Evolutionary conservation across 208 protist species (phyloP).

Genomic region (Leishmania tarentolae): DNA sequence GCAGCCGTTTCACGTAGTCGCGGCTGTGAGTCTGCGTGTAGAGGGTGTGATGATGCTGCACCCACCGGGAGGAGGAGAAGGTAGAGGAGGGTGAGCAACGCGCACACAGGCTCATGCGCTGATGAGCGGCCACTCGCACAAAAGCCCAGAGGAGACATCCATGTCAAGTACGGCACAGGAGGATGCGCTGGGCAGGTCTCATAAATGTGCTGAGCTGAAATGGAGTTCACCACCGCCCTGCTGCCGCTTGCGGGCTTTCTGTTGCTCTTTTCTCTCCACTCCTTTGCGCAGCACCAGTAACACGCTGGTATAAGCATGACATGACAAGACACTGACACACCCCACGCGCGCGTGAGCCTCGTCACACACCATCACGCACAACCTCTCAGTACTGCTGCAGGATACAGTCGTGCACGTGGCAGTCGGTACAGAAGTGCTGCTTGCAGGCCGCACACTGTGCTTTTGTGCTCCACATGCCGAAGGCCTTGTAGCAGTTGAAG

Average conservation of each 20-base stretch:
- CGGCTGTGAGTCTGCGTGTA: constrained; percentile 19
- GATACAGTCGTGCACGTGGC: constrained; percentile 30
- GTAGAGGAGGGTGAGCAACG: neutral
- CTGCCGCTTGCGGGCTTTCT: neutral
- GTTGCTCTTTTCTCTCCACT: neutral
- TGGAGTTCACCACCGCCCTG: neutral
- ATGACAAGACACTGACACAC: neutral
- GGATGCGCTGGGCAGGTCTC: neutral
- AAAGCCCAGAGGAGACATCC: neutral
- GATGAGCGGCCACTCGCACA: neutral
- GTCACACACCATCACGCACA: neutral
- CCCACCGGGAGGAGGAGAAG: neutral
- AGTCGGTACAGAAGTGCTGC: constrained; percentile 46
- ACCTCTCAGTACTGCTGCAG: constrained; percentile 14
- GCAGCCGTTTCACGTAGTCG: constrained; percentile 13
- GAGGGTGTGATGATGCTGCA: constrained; percentile 8
- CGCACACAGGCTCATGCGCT: neutral
- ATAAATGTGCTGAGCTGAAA: neutral
- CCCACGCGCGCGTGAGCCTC: neutral
- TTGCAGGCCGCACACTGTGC: constrained; percentile 35
- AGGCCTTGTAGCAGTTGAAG: constrained; percentile 47
- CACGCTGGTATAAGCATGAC: neutral
- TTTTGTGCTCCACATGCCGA: constrained; percentile 36
- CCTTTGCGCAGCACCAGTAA: neutral
- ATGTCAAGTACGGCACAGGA: neutral